A percentile compares a stretch with the other conserved stretches of the same genome.
Conservation (phyloP, 2,329 filamentous ascomycete species). For the Curvularia sp. region DNA sequence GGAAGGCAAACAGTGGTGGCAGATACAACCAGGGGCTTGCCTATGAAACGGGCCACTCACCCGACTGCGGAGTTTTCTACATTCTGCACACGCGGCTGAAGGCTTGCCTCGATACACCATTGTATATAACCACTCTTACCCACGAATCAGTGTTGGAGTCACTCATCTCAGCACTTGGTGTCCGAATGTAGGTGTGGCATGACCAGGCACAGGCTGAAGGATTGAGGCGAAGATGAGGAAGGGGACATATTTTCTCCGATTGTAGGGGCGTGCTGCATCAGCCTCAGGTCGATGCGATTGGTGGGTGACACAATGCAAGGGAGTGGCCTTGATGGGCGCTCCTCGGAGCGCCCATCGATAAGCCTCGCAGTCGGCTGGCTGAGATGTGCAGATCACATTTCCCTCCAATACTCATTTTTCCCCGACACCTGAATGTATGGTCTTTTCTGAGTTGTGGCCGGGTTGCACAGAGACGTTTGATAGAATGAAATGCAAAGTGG, state of each 20-base stretch:
- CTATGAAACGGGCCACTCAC: constrained; percentile 22
- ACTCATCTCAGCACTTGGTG: constrained; percentile 6
- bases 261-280: not conserved
- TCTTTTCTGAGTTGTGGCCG: not conserved
- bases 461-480: not conserved
- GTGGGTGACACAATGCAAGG: constrained; percentile 3
- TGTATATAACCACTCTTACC: not conserved
- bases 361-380: not conserved
- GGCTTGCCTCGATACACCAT: constrained; percentile 41
- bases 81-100: constrained; percentile 38
- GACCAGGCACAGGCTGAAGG: not conserved
- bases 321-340: constrained; percentile 1
- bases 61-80: constrained; percentile 40
- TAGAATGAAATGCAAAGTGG: not conserved
- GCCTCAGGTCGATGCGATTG: not conserved
- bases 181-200: not conserved
- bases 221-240: not conserved
- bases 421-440: not conserved
- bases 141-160: not conserved
- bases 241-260: not conserved
- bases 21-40: not conserved
- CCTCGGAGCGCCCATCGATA: not conserved
- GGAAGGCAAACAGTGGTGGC: not conserved
- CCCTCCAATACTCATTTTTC: not conserved
- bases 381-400: not conserved